phyloP scores from a whole-genome alignment of 1,284 basidiomycete species.

The Meripilus lineatus region DNA sequence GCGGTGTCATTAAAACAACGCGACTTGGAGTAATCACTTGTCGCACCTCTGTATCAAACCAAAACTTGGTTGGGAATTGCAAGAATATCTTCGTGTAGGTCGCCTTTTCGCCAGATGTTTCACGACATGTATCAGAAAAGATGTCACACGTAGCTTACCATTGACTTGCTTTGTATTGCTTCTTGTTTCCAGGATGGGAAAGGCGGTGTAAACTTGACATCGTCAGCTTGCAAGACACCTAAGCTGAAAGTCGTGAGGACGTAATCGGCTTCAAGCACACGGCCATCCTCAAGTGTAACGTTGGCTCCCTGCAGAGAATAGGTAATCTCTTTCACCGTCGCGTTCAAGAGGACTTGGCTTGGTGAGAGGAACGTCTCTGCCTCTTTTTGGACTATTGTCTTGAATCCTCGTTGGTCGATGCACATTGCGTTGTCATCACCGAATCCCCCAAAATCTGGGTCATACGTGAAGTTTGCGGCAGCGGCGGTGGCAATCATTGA shows the following conservation, averaged over 20 bases:
- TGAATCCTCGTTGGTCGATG: conserved; percentile 59
- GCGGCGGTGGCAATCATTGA: conserved; percentile 56
- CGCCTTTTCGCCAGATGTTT: too few species aligned
- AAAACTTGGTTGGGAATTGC: conserved; percentile 17
- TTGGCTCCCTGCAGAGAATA: conserved; percentile 36
- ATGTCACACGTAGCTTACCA: too few species aligned
- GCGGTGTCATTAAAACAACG: too few species aligned
- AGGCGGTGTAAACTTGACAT: conserved; percentile 51
- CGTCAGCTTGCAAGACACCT: conserved; percentile 60
- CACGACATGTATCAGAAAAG: too few species aligned
- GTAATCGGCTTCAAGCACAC: conserved; percentile 27
- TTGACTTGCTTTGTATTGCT: conserved; percentile 60
- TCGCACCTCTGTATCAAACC: background rate
- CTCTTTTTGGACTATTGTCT: conserved; percentile 48
- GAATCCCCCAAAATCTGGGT: conserved; percentile 50
- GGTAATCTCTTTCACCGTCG: conserved; percentile 47
- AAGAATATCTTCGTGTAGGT: conserved; percentile 12
- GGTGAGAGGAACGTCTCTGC: conserved; percentile 46
- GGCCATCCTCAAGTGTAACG: conserved; percentile 42
- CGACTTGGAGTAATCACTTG: too few species aligned
- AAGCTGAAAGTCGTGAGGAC: conserved; percentile 33
- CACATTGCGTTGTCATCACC: conserved; percentile 48
- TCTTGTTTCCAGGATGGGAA: conserved; percentile 63
- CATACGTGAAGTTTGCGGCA: conserved; percentile 66
- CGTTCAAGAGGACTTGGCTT: conserved; percentile 43